phyloP scores from a whole-genome alignment of 495 filamentous ascomycete genomes.

The Niebla homalea region DNA sequence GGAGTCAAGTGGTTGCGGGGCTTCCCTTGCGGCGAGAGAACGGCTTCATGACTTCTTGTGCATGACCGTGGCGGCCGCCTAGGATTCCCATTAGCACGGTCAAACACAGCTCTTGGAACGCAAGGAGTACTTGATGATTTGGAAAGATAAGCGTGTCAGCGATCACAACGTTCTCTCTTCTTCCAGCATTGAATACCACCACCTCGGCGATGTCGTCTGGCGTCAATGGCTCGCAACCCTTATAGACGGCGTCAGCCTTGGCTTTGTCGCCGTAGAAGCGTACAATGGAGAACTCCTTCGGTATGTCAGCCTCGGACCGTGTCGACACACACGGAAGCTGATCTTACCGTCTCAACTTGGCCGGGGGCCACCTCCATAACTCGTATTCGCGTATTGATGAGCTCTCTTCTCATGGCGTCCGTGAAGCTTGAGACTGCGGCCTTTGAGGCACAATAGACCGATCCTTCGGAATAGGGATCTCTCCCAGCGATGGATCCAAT shows the following conservation, averaged over 20 bases:
- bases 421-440: constrained; percentile 85
- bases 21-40: not conserved
- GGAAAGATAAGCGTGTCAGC: constrained; percentile 88
- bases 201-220: constrained; percentile 93
- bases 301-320: constrained; percentile 12
- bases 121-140: constrained; percentile 61
- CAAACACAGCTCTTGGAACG: not conserved
- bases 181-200: constrained; percentile 76
- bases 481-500: constrained; percentile 91
- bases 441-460: constrained; percentile 95
- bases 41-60: constrained; percentile 30
- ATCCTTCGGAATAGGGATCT: constrained; percentile 77
- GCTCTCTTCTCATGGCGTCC: constrained; percentile 75
- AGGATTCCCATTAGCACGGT: constrained; percentile 5
- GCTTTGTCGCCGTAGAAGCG: constrained; percentile 83
- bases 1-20: not conserved
- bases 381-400: constrained; percentile 73
- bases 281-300: constrained; percentile 81
- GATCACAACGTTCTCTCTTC: constrained; percentile 88
- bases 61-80: constrained; percentile 42
- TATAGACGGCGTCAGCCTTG: constrained; percentile 94
- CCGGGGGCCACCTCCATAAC: constrained; percentile 91
- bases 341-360: constrained; percentile 79
- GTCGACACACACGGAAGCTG: not conserved
- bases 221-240: constrained; percentile 78